Base-by-base conservation (phyloP, 2,329 filamentous ascomycete genomes). In the Aspergillus sclerotialis region DNA sequence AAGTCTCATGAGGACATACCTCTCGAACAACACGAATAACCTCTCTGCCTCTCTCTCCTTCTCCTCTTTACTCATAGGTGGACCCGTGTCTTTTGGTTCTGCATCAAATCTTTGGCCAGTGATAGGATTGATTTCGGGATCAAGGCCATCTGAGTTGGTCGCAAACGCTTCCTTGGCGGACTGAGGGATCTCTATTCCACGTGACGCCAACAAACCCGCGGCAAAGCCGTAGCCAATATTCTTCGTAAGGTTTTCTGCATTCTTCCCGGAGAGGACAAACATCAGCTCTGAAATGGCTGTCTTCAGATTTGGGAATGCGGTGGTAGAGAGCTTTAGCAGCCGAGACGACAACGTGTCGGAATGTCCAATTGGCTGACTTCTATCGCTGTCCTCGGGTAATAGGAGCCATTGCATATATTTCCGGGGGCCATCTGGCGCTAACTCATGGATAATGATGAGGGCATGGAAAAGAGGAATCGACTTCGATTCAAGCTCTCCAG, bases 181-280 rank as follows among this genome's bases (percentile, higher is more conserved):
- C 38, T 79, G 71, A 0, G 88, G 86, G 14, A 94, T 69, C 0
- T 81, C 72, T 9, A 96, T 78, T 36, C 92, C 85, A 42, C 90
- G 84, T 43, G 84, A 82, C 64, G 89, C 82, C 11, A 98, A 67
- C 55, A 92, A 94, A 0, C 92, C 92, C 0, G 88, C 85, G 0
- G 92, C 92, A 53, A 85, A 94, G 0, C 92, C 92, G 55, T 94
- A 98, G 0, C 92, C 92, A 9, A 98, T 85, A 47, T 95, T 95
- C 33, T 84, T 74, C 1, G 96, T 84, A 52, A 95, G 92, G 18
- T 72, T 82, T 11, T 73, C 75, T 0, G 89, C 76, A 49, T 95
- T 80, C 48, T 80, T 84, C 44, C 82, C 82, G 0, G 88, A 94
- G 17, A 96, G 71, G 44, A 93, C 84, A 56, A 93, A 98, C 41